A percentile compares a stretch with the other conserved stretches of the same genome.
These are phyloP conservation scores for Ogataea corticis DNA, from an alignment of 805 yeast genomes.

Conservation along the genomic window DNA sequence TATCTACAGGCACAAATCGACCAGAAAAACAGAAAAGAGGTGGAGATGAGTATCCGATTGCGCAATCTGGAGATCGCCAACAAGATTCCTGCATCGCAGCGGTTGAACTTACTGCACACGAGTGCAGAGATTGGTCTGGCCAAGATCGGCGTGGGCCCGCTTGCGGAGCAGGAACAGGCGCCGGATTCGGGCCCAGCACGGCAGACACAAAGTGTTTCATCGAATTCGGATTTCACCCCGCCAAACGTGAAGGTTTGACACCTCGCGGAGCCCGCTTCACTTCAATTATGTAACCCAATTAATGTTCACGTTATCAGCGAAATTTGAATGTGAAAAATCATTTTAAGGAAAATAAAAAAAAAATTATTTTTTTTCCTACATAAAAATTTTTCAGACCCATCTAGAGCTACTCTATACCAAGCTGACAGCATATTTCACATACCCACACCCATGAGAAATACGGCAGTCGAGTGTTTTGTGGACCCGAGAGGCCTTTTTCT, in stretches of 20 bases:
- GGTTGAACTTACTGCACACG: slow-evolving; percentile 54
- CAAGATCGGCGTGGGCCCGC: slow-evolving; percentile 80
- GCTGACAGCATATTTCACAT: background rate
- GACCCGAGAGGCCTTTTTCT: slow-evolving; percentile 22
- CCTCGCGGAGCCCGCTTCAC: too few species aligned
- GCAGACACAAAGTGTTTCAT: slow-evolving; percentile 4
- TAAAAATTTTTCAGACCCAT: too few species aligned
- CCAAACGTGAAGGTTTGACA: slow-evolving; percentile 3
- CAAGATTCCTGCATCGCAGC: slow-evolving; percentile 40
- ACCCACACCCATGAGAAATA: slow-evolving; percentile 12
- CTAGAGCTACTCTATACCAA: too few species aligned
- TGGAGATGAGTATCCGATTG: slow-evolving; percentile 63
- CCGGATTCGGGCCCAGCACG: slow-evolving; percentile 2
- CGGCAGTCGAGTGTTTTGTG: slow-evolving; percentile 16
- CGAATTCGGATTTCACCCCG: slow-evolving; percentile 12
- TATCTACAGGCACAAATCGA: slow-evolving; percentile 72
- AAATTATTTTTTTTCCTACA: too few species aligned
- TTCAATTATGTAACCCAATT: too few species aligned
- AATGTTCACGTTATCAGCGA: too few species aligned
- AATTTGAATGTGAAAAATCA: slow-evolving; percentile 6
- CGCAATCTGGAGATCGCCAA: slow-evolving; percentile 51
- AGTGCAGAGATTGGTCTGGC: slow-evolving; percentile 79
- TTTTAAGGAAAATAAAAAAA: background rate
- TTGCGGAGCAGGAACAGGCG: slow-evolving; percentile 42
- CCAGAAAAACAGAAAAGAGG: slow-evolving; percentile 74